Evolutionary conservation across 176 grass and related monocot species (phyloP).

Genomic region (Poa annua): DNA sequence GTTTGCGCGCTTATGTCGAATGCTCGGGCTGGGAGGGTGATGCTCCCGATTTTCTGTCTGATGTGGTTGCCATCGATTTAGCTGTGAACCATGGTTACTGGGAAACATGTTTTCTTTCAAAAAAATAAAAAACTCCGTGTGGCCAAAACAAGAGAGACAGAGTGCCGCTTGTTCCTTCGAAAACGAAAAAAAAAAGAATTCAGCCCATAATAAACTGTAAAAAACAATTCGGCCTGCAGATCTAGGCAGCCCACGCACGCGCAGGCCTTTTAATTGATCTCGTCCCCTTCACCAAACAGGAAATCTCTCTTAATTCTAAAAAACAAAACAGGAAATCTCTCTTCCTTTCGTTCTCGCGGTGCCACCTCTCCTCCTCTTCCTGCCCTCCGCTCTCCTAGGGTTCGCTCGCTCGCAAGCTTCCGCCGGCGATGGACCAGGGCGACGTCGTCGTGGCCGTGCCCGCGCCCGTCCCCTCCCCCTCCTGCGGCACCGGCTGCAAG

Average conservation of each 20-base stretch:
- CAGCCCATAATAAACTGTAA: too few relatives aligned
- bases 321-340: not conserved
- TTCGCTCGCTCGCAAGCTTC: not conserved
- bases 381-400: slow-evolving; percentile 8
- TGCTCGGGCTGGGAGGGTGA: too few relatives aligned
- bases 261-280: not conserved
- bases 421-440: slow-evolving; percentile 49
- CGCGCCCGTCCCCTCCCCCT: slow-evolving; percentile 28
- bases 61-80: too few relatives aligned
- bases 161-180: not conserved
- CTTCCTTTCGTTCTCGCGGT: not conserved
- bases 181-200: not conserved
- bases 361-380: not conserved
- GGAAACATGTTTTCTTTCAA: too few relatives aligned
- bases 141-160: not conserved
- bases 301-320: not conserved
- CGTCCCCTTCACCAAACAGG: not conserved
- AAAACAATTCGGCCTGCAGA: not conserved
- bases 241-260: not conserved
- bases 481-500: slow-evolving; percentile 42
- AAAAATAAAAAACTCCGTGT: too few relatives aligned
- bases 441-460: slow-evolving; percentile 50
- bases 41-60: too few relatives aligned
- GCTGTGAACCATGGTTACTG: too few relatives aligned
- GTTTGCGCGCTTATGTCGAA: too few relatives aligned